Percentiles rank a stretch among this genome's conserved stretches.
phyloP scores from a whole-genome alignment of 768 basidiomycete genomes.

The Auricularia sp. region DNA sequence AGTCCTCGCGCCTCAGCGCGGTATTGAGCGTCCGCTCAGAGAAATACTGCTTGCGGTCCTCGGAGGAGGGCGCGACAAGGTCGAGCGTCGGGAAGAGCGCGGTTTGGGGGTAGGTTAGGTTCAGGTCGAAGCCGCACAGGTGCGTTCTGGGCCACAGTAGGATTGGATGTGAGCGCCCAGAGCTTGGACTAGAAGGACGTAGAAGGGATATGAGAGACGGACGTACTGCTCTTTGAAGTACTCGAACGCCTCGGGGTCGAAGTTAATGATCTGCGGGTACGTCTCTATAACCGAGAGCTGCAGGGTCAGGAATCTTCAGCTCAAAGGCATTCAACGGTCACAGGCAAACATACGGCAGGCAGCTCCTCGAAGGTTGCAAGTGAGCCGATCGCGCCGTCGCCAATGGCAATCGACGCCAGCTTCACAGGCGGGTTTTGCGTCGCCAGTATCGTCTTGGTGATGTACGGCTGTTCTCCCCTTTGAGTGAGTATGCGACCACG shows the following conservation, averaged over 20 bases:
- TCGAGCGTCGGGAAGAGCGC: slow-evolving; percentile 34
- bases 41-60: slow-evolving; percentile 5
- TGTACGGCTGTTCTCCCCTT: slow-evolving; percentile 48
- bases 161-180: too few relatives aligned
- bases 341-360: slow-evolving; percentile 37
- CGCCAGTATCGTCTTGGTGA: slow-evolving; percentile 59
- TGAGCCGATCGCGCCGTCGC: slow-evolving; percentile 53
- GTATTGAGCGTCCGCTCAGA: neutral
- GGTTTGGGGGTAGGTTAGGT: slow-evolving; percentile 58
- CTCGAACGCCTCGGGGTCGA: slow-evolving; percentile 45
- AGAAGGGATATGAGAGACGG: neutral
- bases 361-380: slow-evolving; percentile 39
- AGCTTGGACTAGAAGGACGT: too few relatives aligned
- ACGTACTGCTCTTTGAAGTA: slow-evolving; percentile 63
- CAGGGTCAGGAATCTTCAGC: neutral
- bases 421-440: slow-evolving; percentile 55
- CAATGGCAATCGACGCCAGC: slow-evolving; percentile 58
- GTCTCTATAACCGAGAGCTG: slow-evolving; percentile 54
- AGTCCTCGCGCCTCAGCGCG: slow-evolving; percentile 20
- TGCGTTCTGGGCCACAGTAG: slow-evolving; percentile 29
- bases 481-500: neutral
- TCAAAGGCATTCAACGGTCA: neutral
- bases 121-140: slow-evolving; percentile 56
- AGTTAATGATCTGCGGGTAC: slow-evolving; percentile 66
- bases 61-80: slow-evolving; percentile 9